phyloP scores from a whole-genome alignment of 805 yeast species.

The Kodamaea kaohsiungensis region DNA sequence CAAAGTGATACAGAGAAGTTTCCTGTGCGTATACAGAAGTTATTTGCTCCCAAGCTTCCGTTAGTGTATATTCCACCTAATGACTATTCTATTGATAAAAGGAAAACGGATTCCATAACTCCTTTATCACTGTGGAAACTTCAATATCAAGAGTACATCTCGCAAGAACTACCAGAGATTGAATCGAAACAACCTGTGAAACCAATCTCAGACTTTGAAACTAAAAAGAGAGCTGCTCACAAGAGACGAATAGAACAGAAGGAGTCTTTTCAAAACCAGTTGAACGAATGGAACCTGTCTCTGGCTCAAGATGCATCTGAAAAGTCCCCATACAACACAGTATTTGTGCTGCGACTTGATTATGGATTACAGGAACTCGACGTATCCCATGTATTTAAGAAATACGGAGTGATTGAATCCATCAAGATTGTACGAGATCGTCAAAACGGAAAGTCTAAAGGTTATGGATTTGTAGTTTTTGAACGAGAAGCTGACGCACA shows the following conservation, averaged over 20 bases:
- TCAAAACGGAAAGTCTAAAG: conserved; percentile 55
- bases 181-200: conserved; percentile 3
- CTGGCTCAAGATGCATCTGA: conserved; percentile 24
- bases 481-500: conserved; percentile 60
- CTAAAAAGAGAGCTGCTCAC: conserved; percentile 4
- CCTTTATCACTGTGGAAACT: conserved; percentile 41
- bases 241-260: conserved; percentile 6
- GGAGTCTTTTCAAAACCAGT: conserved; percentile 24
- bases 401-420: conserved; percentile 71
- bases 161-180: background rate
- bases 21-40: conserved; percentile 46
- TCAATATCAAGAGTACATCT: conserved; percentile 4
- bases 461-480: conserved; percentile 83
- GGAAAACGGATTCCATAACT: conserved; percentile 49
- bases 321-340: conserved; percentile 71
- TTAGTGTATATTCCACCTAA: conserved; percentile 47
- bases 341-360: conserved; percentile 74
- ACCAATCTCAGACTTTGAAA: conserved; percentile 4
- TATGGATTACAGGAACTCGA: conserved; percentile 68
- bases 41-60: conserved; percentile 61
- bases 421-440: conserved; percentile 38
- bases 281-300: conserved; percentile 34
- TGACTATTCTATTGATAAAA: conserved; percentile 49
- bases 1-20: conserved; percentile 25
- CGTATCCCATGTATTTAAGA: conserved; percentile 57